Base-by-base conservation (phyloP, 2,329 filamentous ascomycete species). In the Colletotrichum sp. region DNA sequence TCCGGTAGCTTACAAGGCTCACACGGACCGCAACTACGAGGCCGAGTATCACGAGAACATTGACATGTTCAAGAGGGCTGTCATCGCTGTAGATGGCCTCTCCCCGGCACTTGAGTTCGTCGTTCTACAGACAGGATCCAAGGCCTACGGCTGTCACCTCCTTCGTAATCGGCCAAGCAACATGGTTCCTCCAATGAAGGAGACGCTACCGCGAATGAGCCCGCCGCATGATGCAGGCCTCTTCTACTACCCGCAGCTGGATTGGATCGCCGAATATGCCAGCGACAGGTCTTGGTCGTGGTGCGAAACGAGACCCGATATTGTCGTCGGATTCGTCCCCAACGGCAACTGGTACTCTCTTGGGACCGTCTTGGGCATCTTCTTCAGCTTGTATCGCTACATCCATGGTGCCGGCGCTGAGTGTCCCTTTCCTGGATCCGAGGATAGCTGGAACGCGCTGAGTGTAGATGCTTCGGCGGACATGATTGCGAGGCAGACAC, bases 71-170 rank as follows among this genome's bases (percentile, higher is more conserved):
- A 81, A 84, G 77, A 80, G 84, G 61, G 83, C 84, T 7, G 82
- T 83, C n/a, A 82, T 80, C 18, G 82, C 84, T 24, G 77, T 83
- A 21, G 83, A 85, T 73, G 72, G 73, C 32, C 80, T 85, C 18
- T 84, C 79, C 78, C 81, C 77, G 61, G 79, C 48, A 48, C 84
- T 82, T 77, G 84, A 84, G 81, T 86, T 83, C 79, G 82, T 83
- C 32, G 79, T 85, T 21, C 79, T 83, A 16, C 82, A 82, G 69
- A 84, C 82, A 7, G 83, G 83, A 26, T 80, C 82, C 24, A 85
- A 85, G 77, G 80, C 81, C 43, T 86, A 85, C 79, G 86, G 86
- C 65, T 85, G 84, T 75, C 85, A 87, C 71, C 83, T 86, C 64
- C 80, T 86, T 12, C 82, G 82, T 36, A 82, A 84, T 48, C 81